Percentiles rank a stretch among this genome's conserved stretches.
Evolutionary conservation across 2,329 filamentous ascomycete species (phyloP).

Genomic region (Phaeosphaeriaceae sp.): DNA sequence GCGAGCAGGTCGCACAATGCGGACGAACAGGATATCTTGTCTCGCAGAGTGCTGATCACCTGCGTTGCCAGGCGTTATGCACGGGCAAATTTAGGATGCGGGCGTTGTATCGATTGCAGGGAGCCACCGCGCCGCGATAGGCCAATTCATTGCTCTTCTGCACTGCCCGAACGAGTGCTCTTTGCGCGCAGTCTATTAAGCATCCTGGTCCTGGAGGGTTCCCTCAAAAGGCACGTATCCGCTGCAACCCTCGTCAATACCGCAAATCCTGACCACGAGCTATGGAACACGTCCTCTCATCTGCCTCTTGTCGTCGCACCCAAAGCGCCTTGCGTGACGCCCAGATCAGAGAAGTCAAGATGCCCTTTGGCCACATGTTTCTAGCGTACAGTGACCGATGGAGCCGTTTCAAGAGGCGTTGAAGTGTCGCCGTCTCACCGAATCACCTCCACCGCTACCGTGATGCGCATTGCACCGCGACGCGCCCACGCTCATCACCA

Average conservation of each 20-base stretch:
- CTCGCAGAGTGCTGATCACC: conserved; percentile 37
- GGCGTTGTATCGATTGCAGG: conserved; percentile 17
- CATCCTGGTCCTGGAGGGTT: not conserved
- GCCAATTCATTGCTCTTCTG: not conserved
- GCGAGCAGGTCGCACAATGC: conserved; percentile 21
- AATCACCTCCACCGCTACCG: conserved; percentile 2
- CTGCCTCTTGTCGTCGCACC: conserved; percentile 14
- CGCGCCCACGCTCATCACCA: conserved; percentile 18
- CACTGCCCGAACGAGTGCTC: conserved; percentile 4
- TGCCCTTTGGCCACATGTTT: not conserved
- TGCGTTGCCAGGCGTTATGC: conserved; percentile 12
- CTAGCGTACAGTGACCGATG: not conserved
- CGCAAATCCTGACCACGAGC: too few relatives aligned
- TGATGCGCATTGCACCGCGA: conserved; percentile 14
- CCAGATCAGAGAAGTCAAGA: not conserved
- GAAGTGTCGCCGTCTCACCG: conserved; percentile 11
- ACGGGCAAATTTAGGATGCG: conserved; percentile 34
- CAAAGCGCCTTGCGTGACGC: conserved; percentile 19
- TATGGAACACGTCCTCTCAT: not conserved
- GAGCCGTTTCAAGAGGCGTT: conserved; percentile 13
- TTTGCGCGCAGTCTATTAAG: conserved; percentile 3
- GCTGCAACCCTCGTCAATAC: too few relatives aligned
- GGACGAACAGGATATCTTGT: conserved; percentile 29
- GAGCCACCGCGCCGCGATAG: not conserved
- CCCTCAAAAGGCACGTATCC: not conserved